Base-by-base conservation (phyloP, 768 basidiomycete genomes). In the Psilocybe subaeruginosa region DNA sequence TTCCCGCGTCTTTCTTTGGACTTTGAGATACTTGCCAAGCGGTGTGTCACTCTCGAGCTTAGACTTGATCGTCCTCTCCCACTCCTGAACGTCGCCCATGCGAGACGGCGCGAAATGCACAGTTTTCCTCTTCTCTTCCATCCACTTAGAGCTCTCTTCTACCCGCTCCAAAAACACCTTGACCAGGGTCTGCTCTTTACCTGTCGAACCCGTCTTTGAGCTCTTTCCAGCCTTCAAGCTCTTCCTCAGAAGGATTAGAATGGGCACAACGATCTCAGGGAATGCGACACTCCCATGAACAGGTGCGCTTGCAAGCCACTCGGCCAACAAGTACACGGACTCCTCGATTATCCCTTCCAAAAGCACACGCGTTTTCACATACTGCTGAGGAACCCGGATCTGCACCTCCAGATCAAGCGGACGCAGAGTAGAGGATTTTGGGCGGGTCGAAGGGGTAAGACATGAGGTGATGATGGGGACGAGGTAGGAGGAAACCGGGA, bases 271-370 rank as follows among this genome's bases (percentile, higher is more conserved):
- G 43, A 97, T 82, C 76, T 99, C 97, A 2, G 97, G 97, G 81
- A 97, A 99, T 0, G 93, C 93, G 61, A 98, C 88, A 73, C 90
- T 92, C 0, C 87, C 90, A 52, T 93, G 90, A 0, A 96, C 87
- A 0, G 85, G 77, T 8, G 76, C 66, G 33, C 85, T 88, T 31
- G 87, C 81, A 56, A 95, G 85, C 87, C 92, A 95, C 68, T 95
- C 94, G 1, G 88, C 88, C 23, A 97, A 79, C 29, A 93, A 74
- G 74, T 85, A 97, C 4, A 82, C 73, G 14, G 89, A 77, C 74
- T 99, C 97, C 56, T 99, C 96, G 2, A 87, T 81, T 43, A 97
- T 74, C 0, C 85, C 88, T 68, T 97, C 96, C 50, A 82, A 78
- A 72, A 95, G 95, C 27, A 97, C 85, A 3, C 90, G 86, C 2